phyloP scores from a whole-genome alignment of 352 stramenopile species.

The Phytophthora palmivora region DNA sequence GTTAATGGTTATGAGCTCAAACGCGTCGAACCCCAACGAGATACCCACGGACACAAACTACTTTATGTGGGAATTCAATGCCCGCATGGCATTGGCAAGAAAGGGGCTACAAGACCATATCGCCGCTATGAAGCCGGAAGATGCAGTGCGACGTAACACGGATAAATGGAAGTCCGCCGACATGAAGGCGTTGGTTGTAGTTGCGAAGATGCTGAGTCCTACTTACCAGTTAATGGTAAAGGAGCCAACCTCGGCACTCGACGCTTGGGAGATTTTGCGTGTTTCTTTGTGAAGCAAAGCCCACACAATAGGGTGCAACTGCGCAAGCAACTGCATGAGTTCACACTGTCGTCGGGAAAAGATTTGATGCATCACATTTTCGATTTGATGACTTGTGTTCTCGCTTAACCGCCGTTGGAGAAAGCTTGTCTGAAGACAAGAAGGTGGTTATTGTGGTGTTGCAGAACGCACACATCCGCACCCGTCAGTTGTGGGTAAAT shows the following conservation, averaged over 20 bases:
- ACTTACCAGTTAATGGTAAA: constrained; percentile 23
- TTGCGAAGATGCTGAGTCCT: constrained; percentile 19
- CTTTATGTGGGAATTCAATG: background rate
- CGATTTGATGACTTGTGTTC: too few relatives aligned
- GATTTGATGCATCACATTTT: too few relatives aligned
- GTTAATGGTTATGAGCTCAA: background rate
- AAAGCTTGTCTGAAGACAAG: too few relatives aligned
- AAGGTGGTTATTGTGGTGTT: too few relatives aligned
- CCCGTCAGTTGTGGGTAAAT: too few relatives aligned
- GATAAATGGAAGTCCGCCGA: constrained; percentile 28
- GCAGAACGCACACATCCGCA: too few relatives aligned
- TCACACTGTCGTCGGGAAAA: too few relatives aligned
- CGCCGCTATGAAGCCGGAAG: constrained; percentile 15
- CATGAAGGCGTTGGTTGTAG: constrained; percentile 24
- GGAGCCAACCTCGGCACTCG: constrained; percentile 1
- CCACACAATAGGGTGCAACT: too few relatives aligned
- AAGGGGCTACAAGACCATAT: constrained; percentile 3
- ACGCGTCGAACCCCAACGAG: background rate
- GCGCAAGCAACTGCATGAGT: too few relatives aligned
- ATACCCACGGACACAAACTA: background rate
- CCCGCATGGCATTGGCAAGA: background rate
- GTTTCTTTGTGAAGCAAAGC: constrained; percentile 19
- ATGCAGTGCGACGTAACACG: constrained; percentile 3
- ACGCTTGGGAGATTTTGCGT: constrained; percentile 17
- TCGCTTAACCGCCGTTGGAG: too few relatives aligned